Base-by-base conservation (phyloP, 2,329 filamentous ascomycete genomes). In the Dactylellina leptospora region DNA sequence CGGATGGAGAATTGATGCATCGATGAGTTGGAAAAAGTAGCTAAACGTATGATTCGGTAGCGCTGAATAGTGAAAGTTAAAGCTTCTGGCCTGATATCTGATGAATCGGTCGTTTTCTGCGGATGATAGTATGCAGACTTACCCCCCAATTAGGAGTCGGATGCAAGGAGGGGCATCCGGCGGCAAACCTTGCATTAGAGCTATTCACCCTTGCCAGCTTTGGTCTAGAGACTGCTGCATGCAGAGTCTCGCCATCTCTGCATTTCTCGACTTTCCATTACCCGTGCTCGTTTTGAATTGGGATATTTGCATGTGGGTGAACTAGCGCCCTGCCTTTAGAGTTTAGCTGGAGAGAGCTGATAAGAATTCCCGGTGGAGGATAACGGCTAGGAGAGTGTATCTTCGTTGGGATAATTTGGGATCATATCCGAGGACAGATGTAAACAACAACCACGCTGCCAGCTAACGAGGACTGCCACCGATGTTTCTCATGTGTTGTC, bases 191-290 rank as follows among this genome's bases (percentile, higher is more conserved):
- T 38, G 61, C 61, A 58, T 66, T 28, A 20, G n/a, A n/a, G 27
- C 18, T 8, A 16, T 16, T 33, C 23, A 11, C 16, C 61, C 47
- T 66, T 56, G 16, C 51, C 53, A 11, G 50, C 16, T 51, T 30
- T 18, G 22, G 44, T 13, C 10, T 40, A 58, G 51, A 38, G 30
- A 18, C 2, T 23, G 16, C 42, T 64, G 61, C 61, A 64, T 64
- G 60, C 60, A 64, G 40, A 27, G 40, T 64, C 60, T 64, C 60
- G 60, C 60, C 42, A 64, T 64, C 50, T 23, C 27, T 64, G 60
- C 60, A 50, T 40, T n/a, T n/a, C n/a, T n/a, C n/a, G n/a, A n/a
- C n/a, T n/a, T n/a, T n/a, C n/a, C n/a, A n/a, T n/a, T n/a, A n/a
- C n/a, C n/a, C n/a, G n/a, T n/a, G n/a, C n/a, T n/a, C n/a, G n/a